Evolutionary conservation across 805 yeast genomes (phyloP), one percentile per base, ranked within the genome.

Genomic region (Ogataea siamensis): DNA sequence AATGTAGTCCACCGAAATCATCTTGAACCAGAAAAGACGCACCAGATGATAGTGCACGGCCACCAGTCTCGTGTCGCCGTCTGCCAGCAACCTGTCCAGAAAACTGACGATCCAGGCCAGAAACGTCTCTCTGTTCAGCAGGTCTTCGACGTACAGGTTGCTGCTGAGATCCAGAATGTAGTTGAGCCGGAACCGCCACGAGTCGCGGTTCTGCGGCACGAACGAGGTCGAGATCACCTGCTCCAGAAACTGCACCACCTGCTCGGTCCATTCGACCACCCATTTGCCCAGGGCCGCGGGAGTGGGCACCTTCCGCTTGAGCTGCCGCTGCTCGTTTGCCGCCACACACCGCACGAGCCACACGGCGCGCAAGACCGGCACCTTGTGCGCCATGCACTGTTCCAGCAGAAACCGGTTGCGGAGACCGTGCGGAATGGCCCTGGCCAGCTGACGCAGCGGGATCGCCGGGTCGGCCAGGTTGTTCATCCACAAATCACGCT

Each of bases 331-430:
- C 50, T 87, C 96, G 46, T 88, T 84, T 9, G 85, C 80, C 16
- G 89, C 80, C 3, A 89, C 87, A 59, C 96, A 87, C 46, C 86
- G 78, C 3, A 91, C 83, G 43, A 93, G 73, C 99, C 99, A 91
- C 2, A 91, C 60, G 0, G 96, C 95, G 43, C 97, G 67, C n/a
- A 74, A 57, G 2, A 83, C 64, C 0, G 98, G 96, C 0, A 91
- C 80, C 22, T 66, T 64, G 53, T 81, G 80, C 16, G 64, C 53
- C 43, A 83, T 73, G 46, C 94, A 73, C 43, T 81, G 85, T 46
- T 88, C 96, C 3, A 91, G 57, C 13, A 91, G 66, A 1, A 73
- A 70, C 47, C 78, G 76, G 55, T 86, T 84, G 47, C 89, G 69
- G 15, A 89, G 75, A 0, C 97, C 97, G 57, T 91, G 96, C 0